Base-by-base conservation (phyloP, 768 basidiomycete species). In the Rhizopogon sp. region DNA sequence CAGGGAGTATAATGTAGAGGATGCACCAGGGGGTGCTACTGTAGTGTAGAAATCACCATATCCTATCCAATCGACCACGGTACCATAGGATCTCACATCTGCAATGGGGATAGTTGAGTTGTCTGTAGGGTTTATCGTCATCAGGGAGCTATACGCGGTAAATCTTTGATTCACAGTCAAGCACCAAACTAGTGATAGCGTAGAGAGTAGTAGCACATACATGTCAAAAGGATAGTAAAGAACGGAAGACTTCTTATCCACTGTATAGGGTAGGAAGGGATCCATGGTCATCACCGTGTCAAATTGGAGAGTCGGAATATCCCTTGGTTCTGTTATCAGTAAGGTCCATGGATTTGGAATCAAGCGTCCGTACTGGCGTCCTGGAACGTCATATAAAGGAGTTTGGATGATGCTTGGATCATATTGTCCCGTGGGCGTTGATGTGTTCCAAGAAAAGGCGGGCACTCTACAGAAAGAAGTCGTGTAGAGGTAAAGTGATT, bases 141-240 rank as follows among this genome's bases (percentile, higher is more conserved):
- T 22, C n/a, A 55, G 10, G 11, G 53, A 55, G 11, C 29, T 43
- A 28, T 55, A 45, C 14, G 49, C 17, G n/a, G 14, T 37, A 20
- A 55, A 39, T 16, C 53, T 55, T 16, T 33, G 8, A 33, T 33
- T 33, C 10, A 35, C 22, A 14, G 33, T 29, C 43, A 28, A 20
- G 29, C n/a, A 14, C 39, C n/a, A 55, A 6, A 6, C 16, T 7
- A 3, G 6, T 25, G 25, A 37, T 20, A 14, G 31, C 37, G 20
- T 13, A 11, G n/a, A 39, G 25, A 4, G 31, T 14, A 7, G 13
- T 14, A 49, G 22, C 17, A 50, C 53, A 14, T 49, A 55, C 46
- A 37, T n/a, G 44, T 55, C 53, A 25, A 39, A 55, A 16, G 53
- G 53, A 25, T 55, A 55, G 53, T 55, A 55, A 5, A 55, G 47